Conservation (phyloP, 768 basidiomycete species). For the Mycena belliarum region DNA sequence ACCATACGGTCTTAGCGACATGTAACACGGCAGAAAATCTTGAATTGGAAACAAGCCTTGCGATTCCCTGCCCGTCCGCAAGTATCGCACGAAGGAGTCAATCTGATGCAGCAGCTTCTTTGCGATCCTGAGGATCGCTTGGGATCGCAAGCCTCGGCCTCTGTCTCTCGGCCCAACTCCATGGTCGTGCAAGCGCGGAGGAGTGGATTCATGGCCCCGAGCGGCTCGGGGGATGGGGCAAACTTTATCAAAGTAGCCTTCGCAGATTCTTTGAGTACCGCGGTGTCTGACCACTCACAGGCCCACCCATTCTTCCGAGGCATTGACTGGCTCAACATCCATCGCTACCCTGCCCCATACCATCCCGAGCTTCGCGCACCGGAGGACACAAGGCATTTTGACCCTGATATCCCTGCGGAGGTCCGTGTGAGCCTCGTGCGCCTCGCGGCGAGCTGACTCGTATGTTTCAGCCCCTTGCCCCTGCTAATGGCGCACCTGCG, state of each 20-base stretch:
- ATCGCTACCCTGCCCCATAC: conserved; percentile 84
- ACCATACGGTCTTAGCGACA: conserved; percentile 60
- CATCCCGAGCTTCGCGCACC: conserved; percentile 78
- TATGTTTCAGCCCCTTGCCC: conserved; percentile 77
- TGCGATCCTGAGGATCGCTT: conserved; percentile 96
- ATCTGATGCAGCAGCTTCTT: conserved; percentile 84
- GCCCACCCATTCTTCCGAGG: conserved; percentile 89
- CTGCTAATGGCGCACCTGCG: conserved; percentile 80
- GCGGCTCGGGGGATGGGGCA: conserved; percentile 72
- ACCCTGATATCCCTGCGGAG: conserved; percentile 91
- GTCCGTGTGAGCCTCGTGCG: conserved; percentile 46
- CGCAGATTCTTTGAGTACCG: not conserved
- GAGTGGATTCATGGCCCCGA: conserved; percentile 64
- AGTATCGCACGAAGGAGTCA: conserved; percentile 84
- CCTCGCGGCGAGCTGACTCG: conserved; percentile 30
- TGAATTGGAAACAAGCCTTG: conserved; percentile 90
- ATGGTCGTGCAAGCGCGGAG: conserved; percentile 73
- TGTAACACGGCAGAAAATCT: conserved; percentile 93
- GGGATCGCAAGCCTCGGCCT: conserved; percentile 70
- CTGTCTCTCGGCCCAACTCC: conserved; percentile 74
- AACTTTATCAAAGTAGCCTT: conserved; percentile 78
- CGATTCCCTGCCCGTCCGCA: conserved; percentile 83
- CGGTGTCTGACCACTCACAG: conserved; percentile 37
- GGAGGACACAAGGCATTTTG: conserved; percentile 93
- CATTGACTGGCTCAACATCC: conserved; percentile 88